Percentiles rank a stretch among this genome's conserved stretches.
Conservation (phyloP, 495 filamentous ascomycete genomes). For the Aspergillus kassunensis region DNA sequence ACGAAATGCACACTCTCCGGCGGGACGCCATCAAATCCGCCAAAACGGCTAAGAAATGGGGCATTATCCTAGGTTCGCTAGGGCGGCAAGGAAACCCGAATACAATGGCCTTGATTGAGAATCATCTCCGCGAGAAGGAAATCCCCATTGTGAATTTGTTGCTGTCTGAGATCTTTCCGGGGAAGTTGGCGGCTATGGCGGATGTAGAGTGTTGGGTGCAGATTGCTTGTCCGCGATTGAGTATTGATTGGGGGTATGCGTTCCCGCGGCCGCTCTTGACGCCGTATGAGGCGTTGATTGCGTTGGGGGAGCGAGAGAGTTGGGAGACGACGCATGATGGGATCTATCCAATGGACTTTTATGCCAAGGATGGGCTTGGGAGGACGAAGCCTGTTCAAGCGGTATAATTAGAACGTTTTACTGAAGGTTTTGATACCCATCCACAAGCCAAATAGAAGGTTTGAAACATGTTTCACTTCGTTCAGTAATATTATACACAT, state of each 20-base stretch:
- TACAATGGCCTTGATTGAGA: conserved; percentile 82
- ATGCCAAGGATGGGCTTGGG: conserved; percentile 86
- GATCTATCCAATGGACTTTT: conserved; percentile 98
- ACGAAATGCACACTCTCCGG: conserved; percentile 79
- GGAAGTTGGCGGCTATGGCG: conserved; percentile 83
- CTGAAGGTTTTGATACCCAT: too few species aligned
- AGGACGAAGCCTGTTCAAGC: conserved; percentile 48
- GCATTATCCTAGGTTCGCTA: conserved; percentile 86
- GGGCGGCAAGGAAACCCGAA: conserved; percentile 94
- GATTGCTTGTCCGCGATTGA: conserved; percentile 88
- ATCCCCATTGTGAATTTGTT: conserved; percentile 79
- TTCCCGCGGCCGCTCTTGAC: conserved; percentile 85
- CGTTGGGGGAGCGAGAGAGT: conserved; percentile 67
- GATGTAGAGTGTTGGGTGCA: conserved; percentile 98
- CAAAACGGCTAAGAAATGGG: conserved; percentile 77
- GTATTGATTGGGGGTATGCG: conserved; percentile 98
- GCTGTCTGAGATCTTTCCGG: conserved; percentile 92
- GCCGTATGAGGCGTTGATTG: conserved; percentile 91
- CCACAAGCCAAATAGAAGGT: too few species aligned
- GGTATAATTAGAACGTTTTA: too few species aligned
- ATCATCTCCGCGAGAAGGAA: conserved; percentile 58
- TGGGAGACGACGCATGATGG: conserved; percentile 66
- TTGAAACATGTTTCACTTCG: too few species aligned
- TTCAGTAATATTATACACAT: conserved; percentile 21
- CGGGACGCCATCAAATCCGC: conserved; percentile 72